Evolutionary conservation across 805 yeast species (phyloP), one percentile per base, ranked within the genome.

Genomic region (Pichia cephalocereana): DNA sequence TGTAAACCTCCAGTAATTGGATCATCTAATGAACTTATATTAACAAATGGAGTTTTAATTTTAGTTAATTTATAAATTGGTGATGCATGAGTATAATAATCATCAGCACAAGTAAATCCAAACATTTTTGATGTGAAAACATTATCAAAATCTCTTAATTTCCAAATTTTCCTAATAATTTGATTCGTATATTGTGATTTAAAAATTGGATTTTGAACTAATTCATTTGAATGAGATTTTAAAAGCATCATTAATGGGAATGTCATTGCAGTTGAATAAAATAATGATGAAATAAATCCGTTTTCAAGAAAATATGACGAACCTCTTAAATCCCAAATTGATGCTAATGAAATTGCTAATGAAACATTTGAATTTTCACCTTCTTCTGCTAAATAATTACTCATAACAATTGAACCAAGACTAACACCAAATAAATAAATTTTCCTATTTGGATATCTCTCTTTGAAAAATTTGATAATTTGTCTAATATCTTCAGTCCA

Each of bases 381-480:
- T 54, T 79, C 80, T 57, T 78, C 83, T 10, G 89, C 91, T 19
- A 86, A 60, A 62, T 80, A 86, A 59, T 86, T 87, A 30, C 84
- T 74, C 51, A 86, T 68, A 32, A 86, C 72, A 3, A 82, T 73
- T 0, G 84, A 90, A 2, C 96, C 96, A 46, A 86, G 72, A n/a
- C 90, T 82, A 58, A 82, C 82, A 3, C 95, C 96, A n/a, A 77
- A 79, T 32, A 82, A 74, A 58, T 75, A 81, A 49, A 84, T 76
- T 23, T 76, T 69, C n/a, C 86, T 77, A 45, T 72, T 66, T 1
- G 95, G 91, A 59, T 71, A 82, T 43, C 67, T 60, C 40, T 52
- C 49, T 40, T 72, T 68, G 54, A 86, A 63, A 32, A 74, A 74
- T 44, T 71, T 64, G 46, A 86, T 69, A 9, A 79, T 72, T 46